Evolutionary conservation across 78 protist genomes (phyloP).

Genomic region (Tieghemostelium lacteum): DNA sequence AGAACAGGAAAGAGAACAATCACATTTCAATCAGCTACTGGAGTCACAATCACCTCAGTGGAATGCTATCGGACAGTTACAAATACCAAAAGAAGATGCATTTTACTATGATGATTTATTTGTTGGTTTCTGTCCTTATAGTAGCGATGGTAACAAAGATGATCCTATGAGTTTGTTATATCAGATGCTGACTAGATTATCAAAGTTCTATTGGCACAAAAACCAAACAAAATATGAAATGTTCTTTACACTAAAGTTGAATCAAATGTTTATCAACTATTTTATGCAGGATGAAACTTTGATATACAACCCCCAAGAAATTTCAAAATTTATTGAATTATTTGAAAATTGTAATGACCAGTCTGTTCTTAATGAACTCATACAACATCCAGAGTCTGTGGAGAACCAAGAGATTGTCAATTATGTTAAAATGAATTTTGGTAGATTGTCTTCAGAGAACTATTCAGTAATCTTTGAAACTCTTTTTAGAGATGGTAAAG

Average conservation of each 20-base stretch:
- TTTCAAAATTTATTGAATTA: too few species aligned
- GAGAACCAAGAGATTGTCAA: background rate
- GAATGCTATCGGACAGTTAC: constrained; percentile 21
- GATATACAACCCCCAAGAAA: background rate
- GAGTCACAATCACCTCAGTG: constrained; percentile 1
- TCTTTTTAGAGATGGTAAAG: background rate
- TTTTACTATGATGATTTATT: constrained; percentile 27
- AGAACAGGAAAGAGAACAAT: constrained; percentile 36
- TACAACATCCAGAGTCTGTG: background rate
- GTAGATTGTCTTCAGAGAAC: constrained; percentile 18
- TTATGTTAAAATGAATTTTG: constrained; percentile 36
- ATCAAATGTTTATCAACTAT: constrained; percentile 24
- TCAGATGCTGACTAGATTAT: constrained; percentile 14
- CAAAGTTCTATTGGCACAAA: constrained; percentile 34
- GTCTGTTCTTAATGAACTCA: background rate
- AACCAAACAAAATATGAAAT: constrained; percentile 24
- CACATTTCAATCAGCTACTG: constrained; percentile 15
- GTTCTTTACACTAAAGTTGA: constrained; percentile 39
- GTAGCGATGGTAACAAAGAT: background rate
- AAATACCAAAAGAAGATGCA: constrained; percentile 1
- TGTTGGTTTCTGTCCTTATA: constrained; percentile 23
- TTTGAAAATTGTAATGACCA: background rate
- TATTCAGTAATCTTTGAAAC: constrained; percentile 3
- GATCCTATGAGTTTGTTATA: constrained; percentile 1
- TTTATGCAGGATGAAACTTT: background rate